phyloP scores from a whole-genome alignment of 2,329 filamentous ascomycete species.

The Claviceps quebecensis region DNA sequence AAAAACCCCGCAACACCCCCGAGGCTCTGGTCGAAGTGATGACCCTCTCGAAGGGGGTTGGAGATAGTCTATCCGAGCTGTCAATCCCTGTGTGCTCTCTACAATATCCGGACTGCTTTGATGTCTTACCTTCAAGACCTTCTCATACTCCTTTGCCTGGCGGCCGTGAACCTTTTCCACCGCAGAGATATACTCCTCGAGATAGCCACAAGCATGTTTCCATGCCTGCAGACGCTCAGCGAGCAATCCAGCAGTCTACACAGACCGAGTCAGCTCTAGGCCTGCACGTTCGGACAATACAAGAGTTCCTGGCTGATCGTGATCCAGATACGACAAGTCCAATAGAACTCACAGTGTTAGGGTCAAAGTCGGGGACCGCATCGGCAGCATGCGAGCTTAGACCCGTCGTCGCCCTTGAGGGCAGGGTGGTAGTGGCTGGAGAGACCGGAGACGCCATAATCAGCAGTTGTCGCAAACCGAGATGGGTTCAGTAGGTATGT shows the following conservation, averaged over 20 bases:
- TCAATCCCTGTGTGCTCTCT: neutral
- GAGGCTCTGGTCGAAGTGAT: slow-evolving; percentile 86
- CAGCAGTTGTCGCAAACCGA: neutral
- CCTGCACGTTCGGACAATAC: no score
- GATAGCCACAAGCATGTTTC: slow-evolving; percentile 85
- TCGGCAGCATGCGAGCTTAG: slow-evolving; percentile 38
- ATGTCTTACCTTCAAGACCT: slow-evolving; percentile 58
- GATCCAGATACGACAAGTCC: no score
- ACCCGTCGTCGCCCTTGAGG: slow-evolving; percentile 33
- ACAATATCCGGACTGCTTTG: no score
- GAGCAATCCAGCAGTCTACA: slow-evolving; percentile 63
- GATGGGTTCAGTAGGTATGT: neutral
- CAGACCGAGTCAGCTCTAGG: no score
- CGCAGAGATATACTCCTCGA: slow-evolving; percentile 77
- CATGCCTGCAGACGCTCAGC: slow-evolving; percentile 81
- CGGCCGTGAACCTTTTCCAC: slow-evolving; percentile 76
- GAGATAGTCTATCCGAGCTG: slow-evolving; percentile 53
- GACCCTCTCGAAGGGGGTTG: slow-evolving; percentile 71
- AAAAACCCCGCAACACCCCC: slow-evolving; percentile 83
- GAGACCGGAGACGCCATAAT: slow-evolving; percentile 17
- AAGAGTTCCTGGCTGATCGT: no score
- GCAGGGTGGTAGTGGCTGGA: slow-evolving; percentile 21
- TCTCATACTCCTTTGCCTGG: slow-evolving; percentile 90
- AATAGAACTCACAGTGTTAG: slow-evolving; percentile 35
- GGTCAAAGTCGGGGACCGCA: slow-evolving; percentile 43